Base-by-base conservation (phyloP, 202 grass and related monocot species). In the Panicum hallii region DNA sequence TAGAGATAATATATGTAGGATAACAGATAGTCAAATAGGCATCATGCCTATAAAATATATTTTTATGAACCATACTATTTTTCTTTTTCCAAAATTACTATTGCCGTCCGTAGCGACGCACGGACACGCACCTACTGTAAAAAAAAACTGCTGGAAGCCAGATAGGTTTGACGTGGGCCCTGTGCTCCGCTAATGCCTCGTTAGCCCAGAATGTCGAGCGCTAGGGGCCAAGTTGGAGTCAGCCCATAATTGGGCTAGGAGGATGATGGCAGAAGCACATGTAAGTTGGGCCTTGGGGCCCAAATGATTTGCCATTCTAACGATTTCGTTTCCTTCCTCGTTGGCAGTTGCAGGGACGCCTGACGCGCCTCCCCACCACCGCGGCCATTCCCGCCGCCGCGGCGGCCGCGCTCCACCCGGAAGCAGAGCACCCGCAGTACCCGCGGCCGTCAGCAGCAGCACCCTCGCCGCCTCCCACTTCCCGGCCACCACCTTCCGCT, bases 311-410 rank as follows among this genome's bases (percentile, higher is more conserved):
- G 19, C 22, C 2, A 9, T 13, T 70, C 65, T 70, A 53, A 77
- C 49, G 22, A 63, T 20, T 36, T 56, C 53, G 53, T 36, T 14
- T 34, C 3, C 1, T 56, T 72, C 10, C 20, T 34, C 7, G 52
- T 43, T 43, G 66, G 49, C 74, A 74, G 79, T 54, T 90, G 22
- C 89, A 87, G 81, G 64, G 23, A 57, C 67, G 50, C 52, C 78
- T 80, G 78, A 56, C 15, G 55, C 81, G 26, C 20, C 72, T 78
- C 80, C 63, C 85, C 41, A 26, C 47, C 85, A 67, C 85, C 9
- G 48, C 74, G 71, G 72, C 72, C 81, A 79, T 62, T 60, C 48
- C 80, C 77, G 83, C 71, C 85, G 75, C 63, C 72, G 75, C 57
- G 49, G 83, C 71, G 82, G 75, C 63, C 72, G 75, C 57, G 49